These are phyloP conservation scores for Oryza glumipatula DNA, from an alignment of 176 grass and related monocot genomes.

Conservation along the genomic window DNA sequence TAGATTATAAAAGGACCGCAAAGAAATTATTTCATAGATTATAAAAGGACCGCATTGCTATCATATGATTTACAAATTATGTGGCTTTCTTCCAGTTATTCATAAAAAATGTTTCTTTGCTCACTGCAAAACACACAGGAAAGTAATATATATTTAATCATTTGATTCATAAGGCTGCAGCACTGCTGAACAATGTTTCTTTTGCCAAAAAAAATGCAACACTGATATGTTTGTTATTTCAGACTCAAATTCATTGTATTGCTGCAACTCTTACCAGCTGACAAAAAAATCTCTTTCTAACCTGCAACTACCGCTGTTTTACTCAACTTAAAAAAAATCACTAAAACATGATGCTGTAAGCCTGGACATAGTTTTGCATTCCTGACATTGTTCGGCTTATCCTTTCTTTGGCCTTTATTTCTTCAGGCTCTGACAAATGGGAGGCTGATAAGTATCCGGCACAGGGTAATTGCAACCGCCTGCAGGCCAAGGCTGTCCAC, in stretches of 20 bases:
- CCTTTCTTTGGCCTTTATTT: constrained; percentile 1
- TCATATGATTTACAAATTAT: neutral
- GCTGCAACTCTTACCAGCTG: constrained; percentile 22
- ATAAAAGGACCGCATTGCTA: neutral
- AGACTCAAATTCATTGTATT: neutral
- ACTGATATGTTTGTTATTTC: constrained; percentile 17
- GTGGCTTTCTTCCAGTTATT: neutral
- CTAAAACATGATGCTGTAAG: neutral
- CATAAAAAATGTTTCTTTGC: constrained; percentile 1
- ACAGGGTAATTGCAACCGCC: constrained; percentile 84
- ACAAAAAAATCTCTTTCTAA: neutral
- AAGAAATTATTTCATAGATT: no score
- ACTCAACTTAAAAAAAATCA: neutral
- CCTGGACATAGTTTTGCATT: neutral
- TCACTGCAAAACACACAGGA: constrained; percentile 8
- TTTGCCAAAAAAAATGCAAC: constrained; percentile 27
- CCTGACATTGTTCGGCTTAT: neutral
- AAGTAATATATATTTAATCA: neutral
- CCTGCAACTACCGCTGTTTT: constrained; percentile 3
- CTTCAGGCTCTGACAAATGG: constrained; percentile 90
- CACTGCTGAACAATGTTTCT: no score
- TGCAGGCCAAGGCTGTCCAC: constrained; percentile 80
- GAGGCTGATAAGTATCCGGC: constrained; percentile 69
- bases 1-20: neutral
- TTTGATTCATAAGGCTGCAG: neutral